A percentile compares a stretch with the other conserved stretches of the same genome.
phyloP scores from a whole-genome alignment of 2,329 filamentous ascomycete genomes.

The Dothidotthia symphoricarpi region DNA sequence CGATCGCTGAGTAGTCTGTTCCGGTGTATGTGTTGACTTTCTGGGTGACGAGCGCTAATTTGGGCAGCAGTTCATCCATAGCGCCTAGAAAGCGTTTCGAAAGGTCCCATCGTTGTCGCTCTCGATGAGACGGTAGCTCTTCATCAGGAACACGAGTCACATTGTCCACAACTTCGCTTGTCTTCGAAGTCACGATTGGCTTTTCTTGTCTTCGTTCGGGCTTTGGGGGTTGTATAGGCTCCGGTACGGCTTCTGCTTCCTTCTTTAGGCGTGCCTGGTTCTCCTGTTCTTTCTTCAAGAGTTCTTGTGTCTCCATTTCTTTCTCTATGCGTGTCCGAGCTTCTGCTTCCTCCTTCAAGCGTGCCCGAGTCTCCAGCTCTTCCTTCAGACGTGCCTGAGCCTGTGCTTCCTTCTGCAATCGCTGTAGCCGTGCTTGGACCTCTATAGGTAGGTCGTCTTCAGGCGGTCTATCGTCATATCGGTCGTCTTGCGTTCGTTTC shows the following conservation, averaged over 20 bases:
- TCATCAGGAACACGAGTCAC: constrained; percentile 39
- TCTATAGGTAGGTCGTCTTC: constrained; percentile 11
- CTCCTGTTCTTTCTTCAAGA: constrained; percentile 2
- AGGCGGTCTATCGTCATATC: constrained; percentile 6
- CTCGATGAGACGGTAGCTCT: constrained; percentile 54
- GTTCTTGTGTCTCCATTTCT: constrained; percentile 5
- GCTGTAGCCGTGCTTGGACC: constrained; percentile 16
- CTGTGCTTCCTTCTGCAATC: constrained; percentile 15
- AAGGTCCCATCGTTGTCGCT: constrained; percentile 55
- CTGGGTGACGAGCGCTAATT: constrained; percentile 80
- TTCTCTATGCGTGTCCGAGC: constrained; percentile 13
- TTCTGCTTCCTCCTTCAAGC: constrained; percentile 8
- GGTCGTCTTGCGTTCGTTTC: constrained; percentile 6
- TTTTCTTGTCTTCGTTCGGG: constrained; percentile 9
- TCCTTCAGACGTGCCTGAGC: constrained; percentile 14
- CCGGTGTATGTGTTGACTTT: constrained; percentile 92
- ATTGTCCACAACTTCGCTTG: constrained; percentile 21
- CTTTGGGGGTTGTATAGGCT: constrained; percentile 3
- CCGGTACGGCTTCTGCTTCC: constrained; percentile 1
- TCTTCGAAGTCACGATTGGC: constrained; percentile 4
- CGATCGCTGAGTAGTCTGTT: constrained; percentile 80
- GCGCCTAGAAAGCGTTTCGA: constrained; percentile 65
- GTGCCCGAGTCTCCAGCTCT: constrained; percentile 5
- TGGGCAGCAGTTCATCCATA: constrained; percentile 87
- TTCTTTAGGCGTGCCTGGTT: neutral